Percentiles rank a stretch among this genome's conserved stretches.
Conservation (phyloP, 1,284 basidiomycete genomes). For the Boletus holoroseus region DNA sequence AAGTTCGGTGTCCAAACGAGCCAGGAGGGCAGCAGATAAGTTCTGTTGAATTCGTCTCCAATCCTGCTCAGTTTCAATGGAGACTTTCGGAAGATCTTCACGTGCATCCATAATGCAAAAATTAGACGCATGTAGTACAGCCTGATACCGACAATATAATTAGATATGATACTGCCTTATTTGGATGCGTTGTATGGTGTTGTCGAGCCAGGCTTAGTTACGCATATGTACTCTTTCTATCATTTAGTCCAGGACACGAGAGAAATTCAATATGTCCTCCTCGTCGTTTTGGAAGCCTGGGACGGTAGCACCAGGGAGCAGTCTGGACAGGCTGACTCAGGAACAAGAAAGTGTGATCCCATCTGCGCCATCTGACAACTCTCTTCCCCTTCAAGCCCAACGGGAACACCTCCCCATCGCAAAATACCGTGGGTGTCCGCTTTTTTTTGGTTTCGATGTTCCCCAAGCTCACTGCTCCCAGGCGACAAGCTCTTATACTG, state of each 20-base stretch:
- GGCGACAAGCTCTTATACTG: slow-evolving; percentile 77
- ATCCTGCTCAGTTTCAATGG: slow-evolving; percentile 55
- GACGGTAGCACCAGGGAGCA: slow-evolving; percentile 78
- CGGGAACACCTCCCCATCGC: slow-evolving; percentile 81
- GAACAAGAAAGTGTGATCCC: slow-evolving; percentile 64
- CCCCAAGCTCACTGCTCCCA: slow-evolving; percentile 28
- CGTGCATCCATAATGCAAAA: slow-evolving; percentile 32
- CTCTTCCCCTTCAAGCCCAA: slow-evolving; percentile 65
- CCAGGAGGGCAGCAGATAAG: slow-evolving; percentile 43
- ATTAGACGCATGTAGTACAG: not conserved
- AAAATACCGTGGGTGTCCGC: slow-evolving; percentile 64
- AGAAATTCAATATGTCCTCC: slow-evolving; percentile 33
- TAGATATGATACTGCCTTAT: too few species aligned
- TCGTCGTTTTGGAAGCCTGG: slow-evolving; percentile 81
- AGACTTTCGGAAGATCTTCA: slow-evolving; percentile 60
- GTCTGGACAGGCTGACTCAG: slow-evolving; percentile 78
- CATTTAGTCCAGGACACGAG: not conserved
- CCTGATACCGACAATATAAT: too few species aligned
- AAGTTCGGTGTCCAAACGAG: slow-evolving; percentile 42
- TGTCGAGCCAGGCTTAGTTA: too few species aligned
- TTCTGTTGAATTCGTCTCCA: slow-evolving; percentile 55
- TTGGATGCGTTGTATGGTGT: slow-evolving; percentile 4
- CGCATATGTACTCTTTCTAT: too few species aligned
- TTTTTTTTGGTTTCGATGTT: not conserved
- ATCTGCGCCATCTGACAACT: slow-evolving; percentile 54